Base-by-base conservation (phyloP, 202 grass and related monocot genomes). In the Schoenoplectus tabernaemontani region DNA sequence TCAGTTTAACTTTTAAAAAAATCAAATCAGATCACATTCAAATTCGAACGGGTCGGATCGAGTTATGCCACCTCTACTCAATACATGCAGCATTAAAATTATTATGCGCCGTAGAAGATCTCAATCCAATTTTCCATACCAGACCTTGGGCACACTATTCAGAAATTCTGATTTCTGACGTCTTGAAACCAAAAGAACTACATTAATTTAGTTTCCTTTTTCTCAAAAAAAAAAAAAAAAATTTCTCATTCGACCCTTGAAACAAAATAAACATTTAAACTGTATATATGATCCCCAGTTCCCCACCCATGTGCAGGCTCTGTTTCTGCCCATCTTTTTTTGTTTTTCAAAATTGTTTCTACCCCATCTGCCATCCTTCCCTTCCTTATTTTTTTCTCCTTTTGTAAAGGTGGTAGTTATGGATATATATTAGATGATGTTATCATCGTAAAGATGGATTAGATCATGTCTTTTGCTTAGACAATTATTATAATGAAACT, bases 251-350 rank as follows among this genome's bases (percentile, higher is more conserved):
- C 19, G 77, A 38, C 6, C 57, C 33, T 33, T 7, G 20, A 64
- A 79, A 72, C 50, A 72, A 72, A 71, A 72, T 72, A 50, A 72
- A 72, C 5, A 47, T 48, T 15, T 11, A 72, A 72, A 72, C 68
- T 50, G 68, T 74, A 74, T 80, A 23, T 48, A 19, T 32, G 57
- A 30, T 15, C n/a, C n/a, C n/a, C n/a, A n/a, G n/a, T n/a, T n/a
- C n/a, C 77, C 77, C 77, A 80, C 77, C 77, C 77, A 80, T 80
- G 77, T 80, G 77, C 77, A 36, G 5, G 38, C 56, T 39, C 37
- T 63, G 77, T 72, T 50, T 72, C 1, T 54, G 46, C 59, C 42
- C 77, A 39, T 64, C 50, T 28, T 15, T 56, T 53, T 56, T 38
- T 57, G 59, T 60, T 78, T 78, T 30, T 78, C 17, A 56, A 56